Evolutionary conservation across 331 rosid species (phyloP).

Genomic region (Quercus tomentella): DNA sequence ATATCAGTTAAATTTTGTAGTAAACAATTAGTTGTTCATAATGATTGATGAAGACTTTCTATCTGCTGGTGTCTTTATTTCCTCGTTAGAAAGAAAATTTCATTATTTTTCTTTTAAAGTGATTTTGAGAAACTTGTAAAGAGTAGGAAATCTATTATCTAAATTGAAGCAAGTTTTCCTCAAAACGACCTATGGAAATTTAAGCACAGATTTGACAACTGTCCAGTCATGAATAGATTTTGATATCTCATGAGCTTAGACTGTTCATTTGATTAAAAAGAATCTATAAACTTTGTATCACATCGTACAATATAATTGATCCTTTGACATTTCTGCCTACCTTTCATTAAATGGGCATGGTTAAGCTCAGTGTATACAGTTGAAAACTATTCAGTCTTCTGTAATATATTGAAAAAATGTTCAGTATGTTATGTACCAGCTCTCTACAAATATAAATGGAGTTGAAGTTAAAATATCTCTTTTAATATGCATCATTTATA

Average conservation of each 20-base stretch:
- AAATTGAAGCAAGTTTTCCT: neutral
- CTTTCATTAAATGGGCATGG: neutral
- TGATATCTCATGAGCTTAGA: neutral
- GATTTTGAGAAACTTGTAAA: neutral
- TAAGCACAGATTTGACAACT: neutral
- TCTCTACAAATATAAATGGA: neutral
- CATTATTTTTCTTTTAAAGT: neutral
- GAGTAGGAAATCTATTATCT: neutral
- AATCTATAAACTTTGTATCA: neutral
- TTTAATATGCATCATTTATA: neutral
- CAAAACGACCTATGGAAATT: slow-evolving; percentile 1
- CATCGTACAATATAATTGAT: neutral
- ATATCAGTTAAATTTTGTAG: neutral
- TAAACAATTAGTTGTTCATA: neutral
- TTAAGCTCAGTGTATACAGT: neutral
- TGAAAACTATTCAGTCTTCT: slow-evolving; percentile 7
- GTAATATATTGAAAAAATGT: neutral
- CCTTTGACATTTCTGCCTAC: neutral
- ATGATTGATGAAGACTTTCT: neutral
- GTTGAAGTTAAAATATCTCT: neutral
- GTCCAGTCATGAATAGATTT: neutral
- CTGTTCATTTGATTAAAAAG: slow-evolving; percentile 6
- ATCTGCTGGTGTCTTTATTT: neutral
- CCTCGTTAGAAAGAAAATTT: neutral
- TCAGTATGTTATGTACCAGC: neutral